Percentiles rank a stretch among this genome's conserved stretches.
These are phyloP conservation scores for Phytophthora ohioensis DNA, from an alignment of 352 stramenopile species.

Conservation along the genomic window DNA sequence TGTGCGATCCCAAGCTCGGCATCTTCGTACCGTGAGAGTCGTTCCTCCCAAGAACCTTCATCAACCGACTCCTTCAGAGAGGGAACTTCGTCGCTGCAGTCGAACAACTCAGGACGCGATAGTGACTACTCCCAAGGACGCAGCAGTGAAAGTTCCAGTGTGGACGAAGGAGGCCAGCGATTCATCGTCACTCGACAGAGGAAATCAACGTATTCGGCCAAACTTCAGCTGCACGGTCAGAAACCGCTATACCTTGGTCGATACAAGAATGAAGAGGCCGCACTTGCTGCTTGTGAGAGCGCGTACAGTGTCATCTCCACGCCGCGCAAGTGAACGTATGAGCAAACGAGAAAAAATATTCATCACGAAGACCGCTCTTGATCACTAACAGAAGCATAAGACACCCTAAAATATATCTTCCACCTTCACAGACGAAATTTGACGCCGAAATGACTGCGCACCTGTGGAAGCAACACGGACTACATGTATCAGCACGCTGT, in stretches of 20 bases:
- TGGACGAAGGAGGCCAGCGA: conserved; percentile 20
- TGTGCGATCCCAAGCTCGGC: conserved; percentile 18
- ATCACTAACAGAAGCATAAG: background rate
- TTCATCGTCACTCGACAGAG: conserved; percentile 67
- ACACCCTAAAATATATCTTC: conserved; percentile 16
- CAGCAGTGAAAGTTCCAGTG: conserved; percentile 23
- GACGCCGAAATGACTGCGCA: background rate
- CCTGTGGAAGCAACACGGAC: too few relatives aligned
- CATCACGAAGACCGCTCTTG: background rate
- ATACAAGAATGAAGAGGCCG: conserved; percentile 72
- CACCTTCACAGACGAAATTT: background rate
- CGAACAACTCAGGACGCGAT: conserved; percentile 22
- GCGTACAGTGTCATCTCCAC: conserved; percentile 66
- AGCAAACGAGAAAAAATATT: conserved; percentile 5
- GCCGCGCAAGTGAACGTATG: conserved; percentile 49
- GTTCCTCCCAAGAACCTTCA: conserved; percentile 8
- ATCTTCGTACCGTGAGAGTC: conserved; percentile 24
- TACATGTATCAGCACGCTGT: too few relatives aligned
- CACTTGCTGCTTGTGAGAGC: conserved; percentile 65
- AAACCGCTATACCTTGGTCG: conserved; percentile 76
- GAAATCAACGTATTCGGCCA: conserved; percentile 68
- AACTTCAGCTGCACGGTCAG: conserved; percentile 64
- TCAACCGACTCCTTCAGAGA: conserved; percentile 23
- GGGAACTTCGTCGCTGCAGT: conserved; percentile 20
- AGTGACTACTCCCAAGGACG: conserved; percentile 33